Evolutionary conservation across 139 green algal species (phyloP), one percentile per base, ranked within the genome.

Genomic region (Chlorella sp.): DNA sequence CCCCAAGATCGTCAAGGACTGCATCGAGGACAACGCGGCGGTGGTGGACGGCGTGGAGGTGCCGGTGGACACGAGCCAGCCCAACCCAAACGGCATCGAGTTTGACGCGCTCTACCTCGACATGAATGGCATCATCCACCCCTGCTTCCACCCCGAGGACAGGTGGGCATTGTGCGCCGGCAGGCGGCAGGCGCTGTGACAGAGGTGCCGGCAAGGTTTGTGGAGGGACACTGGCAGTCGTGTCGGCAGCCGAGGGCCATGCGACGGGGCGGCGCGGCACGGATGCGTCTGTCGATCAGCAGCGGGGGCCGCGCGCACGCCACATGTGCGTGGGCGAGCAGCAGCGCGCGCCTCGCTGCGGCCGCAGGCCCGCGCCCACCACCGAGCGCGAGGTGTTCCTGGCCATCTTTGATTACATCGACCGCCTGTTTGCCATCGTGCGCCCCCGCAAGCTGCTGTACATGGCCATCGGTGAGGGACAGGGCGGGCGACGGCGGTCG

Each of bases 41-140:
- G 89, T 77, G 79, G 77, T 98, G 1, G 83, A 92, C 50, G 96
- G 92, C 8, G 81, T 91, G 45, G 86, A 93, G 70, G 79, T 98
- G 2, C 95, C 95, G 0, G 84, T 99, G 12, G 93, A 99, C 86
- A 91, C 84, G 0, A 90, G 89, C 11, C 75, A 88, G 74, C 90
- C 93, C 64, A 99, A 99, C 85, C 95, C 95, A 15, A 99, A 99
- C 82, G 94, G 93, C 11, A 65, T 95, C 60, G 96, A 99, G 82
- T 98, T 96, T 76, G 96, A 99, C 87, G 98, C 98, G 82, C 83
- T 99, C 19, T 99, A 81, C 67, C 88, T 95, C 77, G 96, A 99
- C 81, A 99, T 99, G 96, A 99, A 99, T 82, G 96, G 96, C 21
- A 99, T 99, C 89, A 99, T 99, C 67, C 96, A 99, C 79, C 96